Conservation (phyloP, 2,329 filamentous ascomycete genomes). For the Pezicula radicicola region DNA sequence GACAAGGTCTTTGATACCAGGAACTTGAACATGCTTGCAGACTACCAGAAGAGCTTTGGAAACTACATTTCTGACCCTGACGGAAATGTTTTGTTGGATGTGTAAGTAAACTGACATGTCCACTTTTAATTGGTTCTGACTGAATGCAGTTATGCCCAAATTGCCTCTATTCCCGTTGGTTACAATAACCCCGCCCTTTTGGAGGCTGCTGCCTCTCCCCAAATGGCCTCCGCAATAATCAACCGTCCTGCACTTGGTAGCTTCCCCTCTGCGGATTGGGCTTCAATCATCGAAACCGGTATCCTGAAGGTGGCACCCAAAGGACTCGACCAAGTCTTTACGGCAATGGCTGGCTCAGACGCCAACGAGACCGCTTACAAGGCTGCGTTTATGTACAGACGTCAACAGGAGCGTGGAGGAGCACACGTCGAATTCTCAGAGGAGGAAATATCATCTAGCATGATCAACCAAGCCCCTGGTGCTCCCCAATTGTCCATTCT, state of each 20-base stretch:
- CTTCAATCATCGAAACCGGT: slow-evolving; percentile 66
- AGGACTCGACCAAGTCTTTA: slow-evolving; percentile 77
- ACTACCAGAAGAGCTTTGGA: slow-evolving; percentile 49
- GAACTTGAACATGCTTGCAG: slow-evolving; percentile 49
- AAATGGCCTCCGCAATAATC: slow-evolving; percentile 72
- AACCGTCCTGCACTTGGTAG: slow-evolving; percentile 79
- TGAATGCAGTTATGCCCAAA: slow-evolving; percentile 64
- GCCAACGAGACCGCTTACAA: slow-evolving; percentile 86
- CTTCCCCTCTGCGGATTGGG: slow-evolving; percentile 77
- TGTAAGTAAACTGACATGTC: slow-evolving; percentile 31
- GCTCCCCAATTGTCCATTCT: slow-evolving; percentile 74
- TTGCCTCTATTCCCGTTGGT: slow-evolving; percentile 79
- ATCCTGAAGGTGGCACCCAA: slow-evolving; percentile 71
- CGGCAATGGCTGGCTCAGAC: slow-evolving; percentile 74
- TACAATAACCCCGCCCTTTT: slow-evolving; percentile 75
- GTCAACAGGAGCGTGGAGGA: slow-evolving; percentile 65
- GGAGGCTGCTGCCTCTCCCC: slow-evolving; percentile 61
- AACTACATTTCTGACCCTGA: slow-evolving; percentile 52
- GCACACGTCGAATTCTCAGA: slow-evolving; percentile 66
- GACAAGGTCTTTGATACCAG: slow-evolving; percentile 49
- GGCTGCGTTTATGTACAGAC: slow-evolving; percentile 80
- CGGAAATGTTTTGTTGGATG: slow-evolving; percentile 47
- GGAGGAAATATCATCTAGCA: slow-evolving; percentile 64
- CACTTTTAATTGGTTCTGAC: slow-evolving; percentile 7
- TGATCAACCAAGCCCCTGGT: slow-evolving; percentile 71